phyloP scores from a whole-genome alignment of 768 basidiomycete genomes.

The Pulveroboletus sp. region DNA sequence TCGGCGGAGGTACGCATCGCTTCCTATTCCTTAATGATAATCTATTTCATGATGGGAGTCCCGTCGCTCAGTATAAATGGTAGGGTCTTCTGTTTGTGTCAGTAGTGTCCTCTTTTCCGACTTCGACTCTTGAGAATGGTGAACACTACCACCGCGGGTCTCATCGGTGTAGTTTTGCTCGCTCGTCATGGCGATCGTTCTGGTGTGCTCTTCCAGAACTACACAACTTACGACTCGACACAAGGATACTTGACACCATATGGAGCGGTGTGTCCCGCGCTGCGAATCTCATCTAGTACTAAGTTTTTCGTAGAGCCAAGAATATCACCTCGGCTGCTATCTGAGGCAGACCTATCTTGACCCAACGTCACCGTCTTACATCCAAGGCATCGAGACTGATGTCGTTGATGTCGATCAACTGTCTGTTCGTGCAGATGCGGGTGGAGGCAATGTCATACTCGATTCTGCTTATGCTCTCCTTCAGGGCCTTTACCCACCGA shows the following conservation, averaged over 20 bases:
- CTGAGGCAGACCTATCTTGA: conserved; percentile 64
- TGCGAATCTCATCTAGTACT: background rate
- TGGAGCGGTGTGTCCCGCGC: conserved; percentile 51
- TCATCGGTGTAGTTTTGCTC: conserved; percentile 71
- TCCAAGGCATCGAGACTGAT: conserved; percentile 60
- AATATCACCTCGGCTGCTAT: conserved; percentile 53
- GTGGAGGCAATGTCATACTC: conserved; percentile 74
- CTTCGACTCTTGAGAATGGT: conserved; percentile 17
- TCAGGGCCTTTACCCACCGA: conserved; percentile 83
- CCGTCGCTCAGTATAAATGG: conserved; percentile 6
- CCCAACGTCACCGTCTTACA: conserved; percentile 56
- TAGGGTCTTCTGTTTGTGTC: background rate
- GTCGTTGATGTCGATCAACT: conserved; percentile 66
- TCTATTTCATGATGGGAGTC: background rate
- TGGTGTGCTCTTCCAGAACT: conserved; percentile 60
- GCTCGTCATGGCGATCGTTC: conserved; percentile 74
- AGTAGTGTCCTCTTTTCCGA: background rate
- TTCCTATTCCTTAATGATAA: background rate
- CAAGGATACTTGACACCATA: conserved; percentile 68
- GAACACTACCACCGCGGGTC: conserved; percentile 22
- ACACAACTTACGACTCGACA: conserved; percentile 59
- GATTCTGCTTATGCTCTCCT: conserved; percentile 79
- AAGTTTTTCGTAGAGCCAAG: conserved; percentile 35
- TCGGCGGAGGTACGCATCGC: background rate
- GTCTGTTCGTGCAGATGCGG: conserved; percentile 72